A percentile compares a stretch with the other conserved stretches of the same genome.
These are phyloP conservation scores for Paramarasmius palmivorus DNA, from an alignment of 1,284 basidiomycete species.

Conservation along the genomic window DNA sequence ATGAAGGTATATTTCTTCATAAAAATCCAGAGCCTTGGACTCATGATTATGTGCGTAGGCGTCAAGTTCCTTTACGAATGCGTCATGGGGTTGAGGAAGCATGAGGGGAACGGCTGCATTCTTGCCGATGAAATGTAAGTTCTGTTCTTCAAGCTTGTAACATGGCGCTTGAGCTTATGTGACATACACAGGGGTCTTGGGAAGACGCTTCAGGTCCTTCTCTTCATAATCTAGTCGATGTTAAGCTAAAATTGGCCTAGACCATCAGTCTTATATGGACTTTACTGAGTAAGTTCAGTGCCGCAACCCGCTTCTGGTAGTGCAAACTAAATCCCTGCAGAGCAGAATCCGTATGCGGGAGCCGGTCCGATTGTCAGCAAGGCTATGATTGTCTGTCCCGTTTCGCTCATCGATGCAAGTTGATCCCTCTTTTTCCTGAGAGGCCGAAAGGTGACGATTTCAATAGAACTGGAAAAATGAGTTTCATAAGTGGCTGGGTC, in stretches of 20 bases:
- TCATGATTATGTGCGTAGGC: too few species aligned
- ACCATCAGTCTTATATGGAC: slow-evolving; percentile 90
- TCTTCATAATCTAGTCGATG: background rate
- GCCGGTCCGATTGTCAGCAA: slow-evolving; percentile 67
- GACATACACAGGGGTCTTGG: slow-evolving; percentile 77
- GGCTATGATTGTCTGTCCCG: slow-evolving; percentile 92
- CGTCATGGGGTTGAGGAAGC: slow-evolving; percentile 91
- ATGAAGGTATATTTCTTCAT: slow-evolving; percentile 63
- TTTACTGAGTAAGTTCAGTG: slow-evolving; percentile 65
- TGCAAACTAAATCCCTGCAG: slow-evolving; percentile 35
- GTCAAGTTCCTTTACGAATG: slow-evolving; percentile 94
- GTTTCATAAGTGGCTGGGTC: slow-evolving; percentile 93
- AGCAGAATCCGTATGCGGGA: slow-evolving; percentile 81
- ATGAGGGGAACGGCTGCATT: slow-evolving; percentile 91
- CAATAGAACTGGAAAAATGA: slow-evolving; percentile 92
- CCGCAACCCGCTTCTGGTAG: background rate
- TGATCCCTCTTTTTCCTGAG: slow-evolving; percentile 4
- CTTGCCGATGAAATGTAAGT: slow-evolving; percentile 97
- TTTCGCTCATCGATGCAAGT: slow-evolving; percentile 82
- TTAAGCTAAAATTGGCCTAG: slow-evolving; percentile 33
- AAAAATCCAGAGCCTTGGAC: too few species aligned
- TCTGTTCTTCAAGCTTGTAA: slow-evolving; percentile 8
- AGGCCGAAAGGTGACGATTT: slow-evolving; percentile 2
- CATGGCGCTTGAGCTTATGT: slow-evolving; percentile 13
- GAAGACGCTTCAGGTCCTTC: slow-evolving; percentile 81